Evolutionary conservation across 257 asterid species (phyloP).

Genomic region (Ilex aquifolium): DNA sequence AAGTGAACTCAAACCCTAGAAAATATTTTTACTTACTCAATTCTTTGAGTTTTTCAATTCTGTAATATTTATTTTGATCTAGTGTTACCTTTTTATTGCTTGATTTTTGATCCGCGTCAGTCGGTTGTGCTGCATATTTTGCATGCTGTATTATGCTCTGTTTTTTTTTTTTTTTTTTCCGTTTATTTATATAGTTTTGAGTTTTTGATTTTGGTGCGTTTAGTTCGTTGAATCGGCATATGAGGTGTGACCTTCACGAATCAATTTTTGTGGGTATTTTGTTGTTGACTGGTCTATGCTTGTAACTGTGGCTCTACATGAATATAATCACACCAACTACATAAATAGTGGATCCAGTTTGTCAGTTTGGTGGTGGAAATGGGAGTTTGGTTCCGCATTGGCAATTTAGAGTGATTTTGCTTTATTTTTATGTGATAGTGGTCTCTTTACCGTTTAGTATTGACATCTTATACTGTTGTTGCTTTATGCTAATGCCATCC

Average conservation of each 20-base stretch:
- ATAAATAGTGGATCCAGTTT: neutral
- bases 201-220: neutral
- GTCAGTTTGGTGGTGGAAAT: neutral
- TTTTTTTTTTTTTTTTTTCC: too few species aligned
- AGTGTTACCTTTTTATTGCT: neutral
- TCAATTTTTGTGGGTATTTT: too few species aligned
- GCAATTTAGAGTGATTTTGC: neutral
- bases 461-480: too few species aligned
- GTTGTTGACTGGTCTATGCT: too few species aligned
- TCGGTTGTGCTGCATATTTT: neutral
- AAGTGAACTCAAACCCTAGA: constrained; percentile 26
- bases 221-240: neutral
- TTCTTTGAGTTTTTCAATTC: neutral
- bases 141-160: neutral
- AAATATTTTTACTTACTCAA: neutral
- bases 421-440: neutral
- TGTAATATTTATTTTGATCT: neutral
- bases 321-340: neutral
- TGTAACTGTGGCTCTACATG: too few species aligned
- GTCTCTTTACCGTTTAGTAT: too few species aligned
- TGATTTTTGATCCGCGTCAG: neutral
- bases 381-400: neutral
- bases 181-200: neutral
- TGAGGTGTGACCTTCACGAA: too few species aligned
- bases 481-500: too few species aligned